These are phyloP conservation scores for Penicillium sp. DNA, from an alignment of 2,329 filamentous ascomycete species.

Conservation along the genomic window DNA sequence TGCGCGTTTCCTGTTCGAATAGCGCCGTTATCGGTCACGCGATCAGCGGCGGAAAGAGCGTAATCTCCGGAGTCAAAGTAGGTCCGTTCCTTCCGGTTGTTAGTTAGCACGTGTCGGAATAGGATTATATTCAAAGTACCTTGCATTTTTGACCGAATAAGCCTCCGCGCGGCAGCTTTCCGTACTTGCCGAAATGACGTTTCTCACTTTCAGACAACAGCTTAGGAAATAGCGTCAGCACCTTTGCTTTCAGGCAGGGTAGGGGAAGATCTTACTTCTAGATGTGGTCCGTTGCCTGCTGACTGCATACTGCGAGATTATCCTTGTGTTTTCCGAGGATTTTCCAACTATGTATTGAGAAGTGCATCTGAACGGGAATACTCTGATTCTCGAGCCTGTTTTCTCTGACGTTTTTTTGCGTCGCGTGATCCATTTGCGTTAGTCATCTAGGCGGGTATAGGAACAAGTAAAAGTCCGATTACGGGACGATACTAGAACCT, in stretches of 20 bases:
- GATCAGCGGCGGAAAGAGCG: slow-evolving; percentile 34
- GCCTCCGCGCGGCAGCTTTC: slow-evolving; percentile 24
- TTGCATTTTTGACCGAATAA: slow-evolving; percentile 24
- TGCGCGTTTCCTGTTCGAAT: slow-evolving; percentile 35
- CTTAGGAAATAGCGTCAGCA: slow-evolving; percentile 20
- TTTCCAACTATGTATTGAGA: slow-evolving; percentile 4
- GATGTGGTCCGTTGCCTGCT: slow-evolving; percentile 11
- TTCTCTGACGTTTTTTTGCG: slow-evolving; percentile 1
- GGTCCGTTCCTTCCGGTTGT: slow-evolving; percentile 31
- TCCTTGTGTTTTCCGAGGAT: not conserved
- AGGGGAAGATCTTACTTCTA: slow-evolving; percentile 7
- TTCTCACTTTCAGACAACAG: slow-evolving; percentile 24
- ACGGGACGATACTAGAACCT: not conserved
- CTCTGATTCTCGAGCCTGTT: not conserved
- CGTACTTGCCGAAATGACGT: slow-evolving; percentile 25
- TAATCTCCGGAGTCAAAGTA: slow-evolving; percentile 42
- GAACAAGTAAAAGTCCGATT: not conserved
- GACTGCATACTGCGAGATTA: slow-evolving; percentile 17
- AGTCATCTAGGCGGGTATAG: not conserved
- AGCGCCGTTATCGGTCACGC: slow-evolving; percentile 31
- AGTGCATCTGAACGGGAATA: not conserved
- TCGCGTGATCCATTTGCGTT: slow-evolving; percentile 2
- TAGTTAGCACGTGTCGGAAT: slow-evolving; percentile 14
- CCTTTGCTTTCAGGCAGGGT: slow-evolving; percentile 3
- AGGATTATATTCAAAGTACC: slow-evolving; percentile 21